phyloP scores from a whole-genome alignment of 345 rosid species.

The Melaleuca alternifolia region DNA sequence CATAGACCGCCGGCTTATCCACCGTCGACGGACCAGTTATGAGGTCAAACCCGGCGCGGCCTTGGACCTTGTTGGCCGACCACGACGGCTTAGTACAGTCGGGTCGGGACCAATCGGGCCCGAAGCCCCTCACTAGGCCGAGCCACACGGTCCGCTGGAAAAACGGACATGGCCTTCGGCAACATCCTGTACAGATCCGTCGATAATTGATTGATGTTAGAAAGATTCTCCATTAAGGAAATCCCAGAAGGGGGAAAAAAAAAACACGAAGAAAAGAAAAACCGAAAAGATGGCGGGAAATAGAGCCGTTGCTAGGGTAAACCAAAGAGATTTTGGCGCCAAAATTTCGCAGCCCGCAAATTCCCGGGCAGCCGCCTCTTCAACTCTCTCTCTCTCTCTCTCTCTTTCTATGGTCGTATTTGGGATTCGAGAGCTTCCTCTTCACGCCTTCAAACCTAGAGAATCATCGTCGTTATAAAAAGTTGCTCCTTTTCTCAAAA shows the following conservation, averaged over 20 bases:
- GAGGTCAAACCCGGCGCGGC: background rate
- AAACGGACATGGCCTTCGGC: background rate
- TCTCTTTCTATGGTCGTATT: background rate
- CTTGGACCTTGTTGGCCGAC: background rate
- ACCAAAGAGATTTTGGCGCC: conserved; percentile 20
- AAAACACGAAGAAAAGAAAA: background rate
- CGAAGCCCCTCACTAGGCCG: background rate
- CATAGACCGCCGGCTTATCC: background rate
- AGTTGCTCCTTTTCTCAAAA: background rate
- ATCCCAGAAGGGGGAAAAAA: background rate
- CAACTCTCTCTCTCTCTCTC: background rate
- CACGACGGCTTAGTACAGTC: background rate
- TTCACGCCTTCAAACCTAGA: background rate
- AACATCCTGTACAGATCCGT: background rate
- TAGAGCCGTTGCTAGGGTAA: conserved; percentile 26
- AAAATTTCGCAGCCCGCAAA: conserved; percentile 19
- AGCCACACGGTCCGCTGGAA: background rate
- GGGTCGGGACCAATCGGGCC: background rate
- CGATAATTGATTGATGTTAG: background rate
- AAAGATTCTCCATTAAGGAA: background rate
- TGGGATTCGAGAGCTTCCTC: background rate
- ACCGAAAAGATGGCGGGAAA: conserved; percentile 20
- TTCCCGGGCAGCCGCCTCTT: conserved; percentile 28
- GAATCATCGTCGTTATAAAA: background rate
- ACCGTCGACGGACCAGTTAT: background rate